A percentile compares a stretch with the other conserved stretches of the same genome.
phyloP scores from a whole-genome alignment of 2,329 filamentous ascomycete genomes.

The Scleromitrula shiraiana region DNA sequence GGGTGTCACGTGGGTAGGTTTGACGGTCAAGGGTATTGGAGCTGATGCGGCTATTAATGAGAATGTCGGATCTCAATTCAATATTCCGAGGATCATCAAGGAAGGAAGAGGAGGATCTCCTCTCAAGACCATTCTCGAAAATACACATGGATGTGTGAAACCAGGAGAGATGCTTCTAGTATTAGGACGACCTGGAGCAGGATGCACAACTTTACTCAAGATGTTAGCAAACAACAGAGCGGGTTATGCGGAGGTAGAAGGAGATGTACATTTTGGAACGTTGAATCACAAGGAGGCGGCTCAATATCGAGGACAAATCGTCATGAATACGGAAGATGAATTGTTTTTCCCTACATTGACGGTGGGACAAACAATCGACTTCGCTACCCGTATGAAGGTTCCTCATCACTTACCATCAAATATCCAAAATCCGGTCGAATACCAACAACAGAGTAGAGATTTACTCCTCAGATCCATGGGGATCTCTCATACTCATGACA shows the following conservation, averaged over 20 bases:
- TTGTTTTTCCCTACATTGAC: slow-evolving; percentile 43
- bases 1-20: slow-evolving; percentile 26
- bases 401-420: slow-evolving; percentile 32
- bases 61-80: slow-evolving; percentile 24
- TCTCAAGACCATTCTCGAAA: slow-evolving; percentile 55
- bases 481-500: slow-evolving; percentile 47
- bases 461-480: slow-evolving; percentile 33
- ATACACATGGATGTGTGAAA: slow-evolving; percentile 60
- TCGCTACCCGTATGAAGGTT: slow-evolving; percentile 49
- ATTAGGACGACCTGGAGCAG: slow-evolving; percentile 58
- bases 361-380: slow-evolving; percentile 44
- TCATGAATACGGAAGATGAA: slow-evolving; percentile 46
- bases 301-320: slow-evolving; percentile 48
- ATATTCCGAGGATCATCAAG: slow-evolving; percentile 12
- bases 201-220: slow-evolving; percentile 65
- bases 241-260: slow-evolving; percentile 50
- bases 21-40: slow-evolving; percentile 27
- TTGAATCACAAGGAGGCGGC: slow-evolving; percentile 35
- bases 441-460: slow-evolving; percentile 31
- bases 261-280: slow-evolving; percentile 49
- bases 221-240: slow-evolving; percentile 56
- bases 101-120: slow-evolving; percentile 52
- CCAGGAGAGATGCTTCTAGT: slow-evolving; percentile 67
- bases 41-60: slow-evolving; percentile 26
- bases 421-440: slow-evolving; percentile 41